A percentile compares a stretch with the other conserved stretches of the same genome.
Evolutionary conservation across 352 stramenopile genomes (phyloP).

Genomic region (Phytophthora tubulina): DNA sequence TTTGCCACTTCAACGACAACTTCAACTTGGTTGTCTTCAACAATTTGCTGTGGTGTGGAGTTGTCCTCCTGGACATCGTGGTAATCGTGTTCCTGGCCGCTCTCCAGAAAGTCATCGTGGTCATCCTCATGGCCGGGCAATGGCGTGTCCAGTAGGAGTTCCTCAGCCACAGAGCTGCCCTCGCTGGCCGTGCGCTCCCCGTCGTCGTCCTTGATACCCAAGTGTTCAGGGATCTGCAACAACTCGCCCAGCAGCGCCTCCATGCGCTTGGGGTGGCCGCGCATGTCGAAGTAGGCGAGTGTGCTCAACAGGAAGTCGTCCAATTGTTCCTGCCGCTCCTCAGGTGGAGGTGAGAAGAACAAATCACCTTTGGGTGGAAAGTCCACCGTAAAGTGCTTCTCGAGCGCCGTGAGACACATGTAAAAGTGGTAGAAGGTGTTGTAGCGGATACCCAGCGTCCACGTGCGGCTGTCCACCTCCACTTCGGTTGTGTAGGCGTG

Average conservation of each 20-base stretch:
- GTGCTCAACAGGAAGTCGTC: constrained; percentile 70
- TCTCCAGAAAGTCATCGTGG: constrained; percentile 12
- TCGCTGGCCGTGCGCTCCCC: constrained; percentile 47
- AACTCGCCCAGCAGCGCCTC: constrained; percentile 60
- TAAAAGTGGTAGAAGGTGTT: constrained; percentile 74
- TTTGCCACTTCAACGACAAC: constrained; percentile 11
- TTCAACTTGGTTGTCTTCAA: constrained; percentile 24
- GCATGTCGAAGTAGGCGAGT: constrained; percentile 63
- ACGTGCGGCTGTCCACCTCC: constrained; percentile 47
- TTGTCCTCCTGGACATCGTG: constrained; percentile 12
- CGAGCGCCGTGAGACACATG: constrained; percentile 50
- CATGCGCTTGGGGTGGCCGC: constrained; percentile 50
- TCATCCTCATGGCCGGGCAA: constrained; percentile 24
- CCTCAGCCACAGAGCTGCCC: constrained; percentile 42
- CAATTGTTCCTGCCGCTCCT: constrained; percentile 66
- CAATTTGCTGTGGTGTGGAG: not conserved
- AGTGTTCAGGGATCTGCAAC: constrained; percentile 59
- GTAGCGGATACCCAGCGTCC: constrained; percentile 70
- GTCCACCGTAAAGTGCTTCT: constrained; percentile 62
- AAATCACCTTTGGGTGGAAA: constrained; percentile 73
- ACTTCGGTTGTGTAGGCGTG: constrained; percentile 66
- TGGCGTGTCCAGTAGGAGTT: constrained; percentile 39
- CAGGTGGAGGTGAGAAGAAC: constrained; percentile 67
- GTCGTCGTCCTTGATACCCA: constrained; percentile 40
- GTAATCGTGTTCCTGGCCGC: constrained; percentile 21